Base-by-base conservation (phyloP, 2,329 filamentous ascomycete genomes). In the Colletotrichum costaricense region DNA sequence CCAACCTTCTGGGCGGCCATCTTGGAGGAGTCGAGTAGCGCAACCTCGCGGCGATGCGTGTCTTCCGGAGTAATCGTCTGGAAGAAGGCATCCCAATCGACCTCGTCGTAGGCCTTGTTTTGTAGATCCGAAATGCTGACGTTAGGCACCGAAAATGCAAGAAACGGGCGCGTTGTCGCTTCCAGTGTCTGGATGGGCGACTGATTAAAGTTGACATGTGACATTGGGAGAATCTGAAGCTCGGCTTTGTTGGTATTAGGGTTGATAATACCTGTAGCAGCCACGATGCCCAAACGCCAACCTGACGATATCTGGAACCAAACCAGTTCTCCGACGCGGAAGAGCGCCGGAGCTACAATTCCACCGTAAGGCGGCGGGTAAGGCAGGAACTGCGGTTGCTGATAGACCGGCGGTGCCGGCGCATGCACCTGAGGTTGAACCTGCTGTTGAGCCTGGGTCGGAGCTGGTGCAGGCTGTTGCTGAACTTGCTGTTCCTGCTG, bases 21-120 rank as follows among this genome's bases (percentile, higher is more conserved):
- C 76, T 89, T 89, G 4, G 87, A 88, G 0, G 86, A 87, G 71
- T 88, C 87, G 4, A 89, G 82, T 2, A 81, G 81, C 8, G 88
- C 76, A 11, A 83, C 76, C 58, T 87, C 85, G 22, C 82, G 81
- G 72, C 81, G 82, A n/a, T 81, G 77, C 0, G 78, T 76, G 62
- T 86, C 83, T 22, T 79, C 79, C 3, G 78, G 78, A 4, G 80
- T 77, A 57, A 86, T 80, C 54, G 75, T 72, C 14, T 75, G 70
- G 8, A 80, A 74, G 5, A 84, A 75, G 3, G 75, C 75, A 7
- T 84, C 80, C 87, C 87, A 89, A 11, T 82, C 78, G 14, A 88
- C 78, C 4, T 84, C 79, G 14, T 85, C 82, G 75, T 86, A 85
- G 1, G 79, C 74, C 59, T 82, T 82, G 22, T 82, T 81, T 68